Evolutionary conservation across 768 basidiomycete species (phyloP), one percentile per base, ranked within the genome.

Genomic region (Paxillus ammoniavirescens): DNA sequence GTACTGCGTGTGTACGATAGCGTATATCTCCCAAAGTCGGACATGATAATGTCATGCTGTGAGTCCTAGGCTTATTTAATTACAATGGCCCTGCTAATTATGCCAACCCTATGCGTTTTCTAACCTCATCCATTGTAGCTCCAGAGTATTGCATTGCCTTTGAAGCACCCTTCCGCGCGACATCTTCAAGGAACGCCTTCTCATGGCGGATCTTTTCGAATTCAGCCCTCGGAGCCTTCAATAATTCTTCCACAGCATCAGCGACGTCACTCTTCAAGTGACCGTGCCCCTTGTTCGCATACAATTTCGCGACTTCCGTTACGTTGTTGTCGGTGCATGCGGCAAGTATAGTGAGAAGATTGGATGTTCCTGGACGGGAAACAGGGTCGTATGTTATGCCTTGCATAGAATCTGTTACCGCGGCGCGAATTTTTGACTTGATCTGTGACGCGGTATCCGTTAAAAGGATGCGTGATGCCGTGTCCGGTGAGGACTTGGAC

Each of bases 401-500:
- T 0, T 67, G 67, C 10, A 80, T 79, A 0, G 92, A 90, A 68
- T 98, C 96, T 0, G 95, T 98, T 2, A 94, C 88, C 1, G 95
- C 90, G 6, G 77, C 73, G 17, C 86, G 83, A 52, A 98, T 79
- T 67, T 96, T 97, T 23, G 76, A 64, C 43, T 67, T 65, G 42
- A 96, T 91, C 63, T 81, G 70, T 1, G 71, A 60, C 9, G 80
- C 67, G 0, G 81, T 71, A 65, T 98, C 95, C 23, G 89, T 95
- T 37, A 98, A 77, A 51, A 92, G 79, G 64, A 98, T 93, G 23
- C 94, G 87, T 0, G 93, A 95, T 14, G 82, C 71, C 1, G 82
- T 54, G 65, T 91, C 84, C 0, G 86, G 87, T 0, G 92, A 80
- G 0, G 95, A 98, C 69, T 98, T 98, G 35, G 95, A 97, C 94